Evolutionary conservation across 2,329 filamentous ascomycete genomes (phyloP).

Genomic region (Setomelanomma holmii): DNA sequence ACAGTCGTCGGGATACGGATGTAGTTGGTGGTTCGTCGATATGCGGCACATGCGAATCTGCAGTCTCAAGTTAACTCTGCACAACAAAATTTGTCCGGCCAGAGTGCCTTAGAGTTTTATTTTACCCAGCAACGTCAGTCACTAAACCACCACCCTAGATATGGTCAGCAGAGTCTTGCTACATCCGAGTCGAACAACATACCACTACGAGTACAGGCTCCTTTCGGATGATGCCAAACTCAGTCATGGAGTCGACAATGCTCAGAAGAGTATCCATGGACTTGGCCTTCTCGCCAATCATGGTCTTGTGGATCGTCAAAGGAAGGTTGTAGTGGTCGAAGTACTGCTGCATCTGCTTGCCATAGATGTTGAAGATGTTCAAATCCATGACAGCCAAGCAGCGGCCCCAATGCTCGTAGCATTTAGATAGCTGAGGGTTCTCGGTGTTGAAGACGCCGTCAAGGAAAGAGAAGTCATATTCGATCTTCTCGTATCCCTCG

Average conservation of each 20-base stretch:
- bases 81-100: slow-evolving; percentile 43
- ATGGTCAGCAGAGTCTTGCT: slow-evolving; percentile 13
- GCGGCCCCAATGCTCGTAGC: slow-evolving; percentile 70
- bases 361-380: slow-evolving; percentile 75
- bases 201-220: slow-evolving; percentile 49
- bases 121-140: slow-evolving; percentile 69
- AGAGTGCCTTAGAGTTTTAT: slow-evolving; percentile 58
- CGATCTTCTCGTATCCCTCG: slow-evolving; percentile 77
- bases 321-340: slow-evolving; percentile 69
- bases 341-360: slow-evolving; percentile 69
- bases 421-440: slow-evolving; percentile 68
- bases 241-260: slow-evolving; percentile 76
- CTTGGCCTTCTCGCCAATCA: slow-evolving; percentile 79
- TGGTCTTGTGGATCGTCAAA: slow-evolving; percentile 73
- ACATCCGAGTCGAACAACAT: slow-evolving; percentile 12
- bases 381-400: slow-evolving; percentile 73
- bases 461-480: slow-evolving; percentile 77
- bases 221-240: slow-evolving; percentile 74
- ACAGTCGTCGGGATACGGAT: slow-evolving; percentile 77
- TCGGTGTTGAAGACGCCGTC: slow-evolving; percentile 70
- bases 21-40: slow-evolving; percentile 75
- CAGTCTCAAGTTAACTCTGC: slow-evolving; percentile 25
- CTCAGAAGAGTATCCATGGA: slow-evolving; percentile 72
- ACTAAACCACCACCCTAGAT: slow-evolving; percentile 50
- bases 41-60: slow-evolving; percentile 68